These are phyloP conservation scores for Quercus dentata DNA, from an alignment of 306 rosid species.

Conservation along the genomic window DNA sequence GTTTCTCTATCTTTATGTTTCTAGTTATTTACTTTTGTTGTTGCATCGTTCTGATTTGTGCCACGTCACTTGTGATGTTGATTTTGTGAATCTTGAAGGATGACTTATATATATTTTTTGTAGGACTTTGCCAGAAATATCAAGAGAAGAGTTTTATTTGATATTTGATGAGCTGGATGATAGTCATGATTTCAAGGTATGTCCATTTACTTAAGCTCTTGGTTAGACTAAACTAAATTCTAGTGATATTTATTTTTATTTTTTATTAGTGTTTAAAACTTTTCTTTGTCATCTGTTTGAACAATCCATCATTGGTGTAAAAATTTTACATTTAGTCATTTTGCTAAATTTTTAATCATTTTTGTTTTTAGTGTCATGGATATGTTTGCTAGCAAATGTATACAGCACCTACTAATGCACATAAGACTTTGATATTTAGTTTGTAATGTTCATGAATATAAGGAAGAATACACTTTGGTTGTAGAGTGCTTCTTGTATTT, in stretches of 20 bases:
- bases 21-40: too few species aligned
- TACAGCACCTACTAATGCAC: background rate
- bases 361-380: background rate
- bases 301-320: background rate
- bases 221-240: background rate
- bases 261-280: background rate
- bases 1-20: too few species aligned
- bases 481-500: background rate
- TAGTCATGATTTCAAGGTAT: conserved; percentile 77
- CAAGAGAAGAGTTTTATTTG: conserved; percentile 75
- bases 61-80: background rate
- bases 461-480: background rate
- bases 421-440: too few species aligned
- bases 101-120: conserved; percentile 12
- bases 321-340: background rate
- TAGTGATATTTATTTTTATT: conserved; percentile 2
- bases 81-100: conserved; percentile 25
- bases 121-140: conserved; percentile 85
- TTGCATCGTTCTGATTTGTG: too few species aligned
- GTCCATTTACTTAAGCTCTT: conserved; percentile 3
- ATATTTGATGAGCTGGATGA: conserved; percentile 94
- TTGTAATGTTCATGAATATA: too few species aligned
- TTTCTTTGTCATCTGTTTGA: background rate
- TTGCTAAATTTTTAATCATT: background rate
- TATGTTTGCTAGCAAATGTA: background rate